phyloP scores from a whole-genome alignment of 495 filamentous ascomycete species.

The Cercophora scortea region DNA sequence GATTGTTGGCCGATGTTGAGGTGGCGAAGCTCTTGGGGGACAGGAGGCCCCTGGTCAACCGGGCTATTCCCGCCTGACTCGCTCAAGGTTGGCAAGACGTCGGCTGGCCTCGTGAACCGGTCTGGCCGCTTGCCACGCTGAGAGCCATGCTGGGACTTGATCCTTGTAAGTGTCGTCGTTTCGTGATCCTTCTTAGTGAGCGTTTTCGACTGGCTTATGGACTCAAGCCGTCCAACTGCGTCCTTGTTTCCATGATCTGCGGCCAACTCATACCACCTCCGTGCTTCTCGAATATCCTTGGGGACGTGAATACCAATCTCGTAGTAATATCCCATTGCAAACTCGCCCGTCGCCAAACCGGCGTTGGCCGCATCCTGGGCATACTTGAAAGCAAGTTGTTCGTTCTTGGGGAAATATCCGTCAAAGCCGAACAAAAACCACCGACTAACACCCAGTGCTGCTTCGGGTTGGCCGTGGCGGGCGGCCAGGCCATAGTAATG shows the following conservation, averaged over 20 bases:
- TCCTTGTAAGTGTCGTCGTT: conserved; percentile 77
- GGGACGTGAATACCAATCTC: conserved; percentile 88
- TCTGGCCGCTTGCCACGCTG: conserved; percentile 65
- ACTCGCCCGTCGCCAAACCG: conserved; percentile 84
- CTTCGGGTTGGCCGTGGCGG: conserved; percentile 79
- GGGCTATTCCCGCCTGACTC: conserved; percentile 14
- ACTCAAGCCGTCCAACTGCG: conserved; percentile 71
- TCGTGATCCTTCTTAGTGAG: conserved; percentile 89
- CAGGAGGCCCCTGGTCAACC: conserved; percentile 1
- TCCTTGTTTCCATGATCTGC: conserved; percentile 90
- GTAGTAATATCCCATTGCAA: conserved; percentile 95
- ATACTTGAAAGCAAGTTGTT: conserved; percentile 84
- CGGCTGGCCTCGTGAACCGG: conserved; percentile 43
- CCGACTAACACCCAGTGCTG: conserved; percentile 94
- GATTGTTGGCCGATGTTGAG: conserved; percentile 17
- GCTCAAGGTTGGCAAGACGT: conserved; percentile 45
- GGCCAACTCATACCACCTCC: conserved; percentile 85
- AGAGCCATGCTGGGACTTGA: conserved; percentile 89
- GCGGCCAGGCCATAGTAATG: conserved; percentile 95
- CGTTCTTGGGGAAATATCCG: conserved; percentile 86
- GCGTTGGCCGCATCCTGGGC: conserved; percentile 75
- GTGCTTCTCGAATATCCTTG: conserved; percentile 73
- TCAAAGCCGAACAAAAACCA: conserved; percentile 98
- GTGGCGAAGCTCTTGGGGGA: conserved; percentile 12
- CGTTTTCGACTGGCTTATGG: conserved; percentile 76